phyloP scores from a whole-genome alignment of 495 filamentous ascomycete species.

The Tirmania nivea region DNA sequence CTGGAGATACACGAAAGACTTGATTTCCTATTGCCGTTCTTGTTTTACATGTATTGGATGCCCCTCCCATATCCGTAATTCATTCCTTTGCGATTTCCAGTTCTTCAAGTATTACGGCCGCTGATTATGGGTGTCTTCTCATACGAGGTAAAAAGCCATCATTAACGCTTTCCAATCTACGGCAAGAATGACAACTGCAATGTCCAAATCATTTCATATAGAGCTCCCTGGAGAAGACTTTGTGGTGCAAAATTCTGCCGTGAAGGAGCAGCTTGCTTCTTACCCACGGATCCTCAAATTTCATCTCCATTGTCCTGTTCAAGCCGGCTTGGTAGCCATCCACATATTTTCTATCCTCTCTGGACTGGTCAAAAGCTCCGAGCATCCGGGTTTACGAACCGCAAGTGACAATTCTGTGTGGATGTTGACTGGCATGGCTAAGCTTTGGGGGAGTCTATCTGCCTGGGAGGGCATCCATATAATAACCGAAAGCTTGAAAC shows the following conservation, averaged over 20 bases:
- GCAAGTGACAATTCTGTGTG: slow-evolving; percentile 8
- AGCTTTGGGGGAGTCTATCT: slow-evolving; percentile 10
- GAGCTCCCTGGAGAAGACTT: slow-evolving; percentile 16
- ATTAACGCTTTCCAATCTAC: slow-evolving; percentile 14
- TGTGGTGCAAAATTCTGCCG: slow-evolving; percentile 6
- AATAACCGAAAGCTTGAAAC: slow-evolving; percentile 5
- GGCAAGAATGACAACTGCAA: slow-evolving; percentile 7
- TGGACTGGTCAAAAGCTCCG: slow-evolving; percentile 2
- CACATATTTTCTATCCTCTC: slow-evolving; percentile 13
- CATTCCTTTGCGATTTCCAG: slow-evolving; percentile 21
- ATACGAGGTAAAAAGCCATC: slow-evolving; percentile 12
- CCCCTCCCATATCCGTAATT: slow-evolving; percentile 26
- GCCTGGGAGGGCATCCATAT: slow-evolving; percentile 15
- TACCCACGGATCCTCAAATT: slow-evolving; percentile 10
- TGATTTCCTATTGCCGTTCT: slow-evolving; percentile 18
- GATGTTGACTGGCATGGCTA: slow-evolving; percentile 11
- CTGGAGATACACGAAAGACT: slow-evolving; percentile 20
- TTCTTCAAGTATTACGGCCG: background rate
- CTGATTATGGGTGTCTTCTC: background rate
- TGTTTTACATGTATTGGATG: slow-evolving; percentile 27
- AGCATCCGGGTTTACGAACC: slow-evolving; percentile 7
- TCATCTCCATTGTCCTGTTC: slow-evolving; percentile 7
- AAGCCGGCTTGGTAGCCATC: slow-evolving; percentile 11
- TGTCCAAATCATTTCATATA: slow-evolving; percentile 11
- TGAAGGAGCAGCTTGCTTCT: slow-evolving; percentile 3